These are phyloP conservation scores for Microstroma glucosiphilum DNA, from an alignment of 1,284 basidiomycete species.

Conservation along the genomic window DNA sequence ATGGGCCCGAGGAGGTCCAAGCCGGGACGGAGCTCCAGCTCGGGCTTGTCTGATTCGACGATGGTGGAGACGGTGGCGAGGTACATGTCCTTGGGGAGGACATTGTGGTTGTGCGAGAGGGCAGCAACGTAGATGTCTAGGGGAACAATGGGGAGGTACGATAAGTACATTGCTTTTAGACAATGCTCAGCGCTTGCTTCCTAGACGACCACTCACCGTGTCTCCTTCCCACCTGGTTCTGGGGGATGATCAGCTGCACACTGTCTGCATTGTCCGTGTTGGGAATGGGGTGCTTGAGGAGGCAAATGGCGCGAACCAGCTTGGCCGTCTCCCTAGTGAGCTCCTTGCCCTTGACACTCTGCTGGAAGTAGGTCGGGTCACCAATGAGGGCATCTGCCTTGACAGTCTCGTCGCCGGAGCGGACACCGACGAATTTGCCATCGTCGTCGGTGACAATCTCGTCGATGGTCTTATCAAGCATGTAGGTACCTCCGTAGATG, in stretches of 20 bases:
- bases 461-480: constrained; percentile 94
- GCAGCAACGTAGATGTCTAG: constrained; percentile 97
- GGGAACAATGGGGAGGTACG: background rate
- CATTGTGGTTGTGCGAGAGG: constrained; percentile 94
- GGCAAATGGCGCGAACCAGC: constrained; percentile 93
- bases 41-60: constrained; percentile 89
- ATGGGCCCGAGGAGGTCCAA: constrained; percentile 87
- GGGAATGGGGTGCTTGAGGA: constrained; percentile 96
- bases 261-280: constrained; percentile 86
- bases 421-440: constrained; percentile 90
- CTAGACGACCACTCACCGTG: constrained; percentile 63
- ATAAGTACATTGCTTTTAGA: constrained; percentile 2
- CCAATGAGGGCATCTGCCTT: constrained; percentile 97
- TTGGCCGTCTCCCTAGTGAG: constrained; percentile 86
- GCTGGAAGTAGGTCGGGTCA: constrained; percentile 86
- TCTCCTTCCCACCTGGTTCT: constrained; percentile 90
- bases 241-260: constrained; percentile 95
- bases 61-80: constrained; percentile 97
- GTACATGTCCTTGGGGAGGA: constrained; percentile 88
- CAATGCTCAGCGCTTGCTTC: no score
- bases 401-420: constrained; percentile 82
- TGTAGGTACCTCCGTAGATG: constrained; percentile 99
- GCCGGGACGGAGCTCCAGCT: constrained; percentile 84
- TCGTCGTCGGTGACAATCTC: constrained; percentile 77
- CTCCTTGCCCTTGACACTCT: constrained; percentile 56